Conservation (phyloP, 2,329 filamentous ascomycete genomes). For the Alternaria hordeiaustralica region DNA sequence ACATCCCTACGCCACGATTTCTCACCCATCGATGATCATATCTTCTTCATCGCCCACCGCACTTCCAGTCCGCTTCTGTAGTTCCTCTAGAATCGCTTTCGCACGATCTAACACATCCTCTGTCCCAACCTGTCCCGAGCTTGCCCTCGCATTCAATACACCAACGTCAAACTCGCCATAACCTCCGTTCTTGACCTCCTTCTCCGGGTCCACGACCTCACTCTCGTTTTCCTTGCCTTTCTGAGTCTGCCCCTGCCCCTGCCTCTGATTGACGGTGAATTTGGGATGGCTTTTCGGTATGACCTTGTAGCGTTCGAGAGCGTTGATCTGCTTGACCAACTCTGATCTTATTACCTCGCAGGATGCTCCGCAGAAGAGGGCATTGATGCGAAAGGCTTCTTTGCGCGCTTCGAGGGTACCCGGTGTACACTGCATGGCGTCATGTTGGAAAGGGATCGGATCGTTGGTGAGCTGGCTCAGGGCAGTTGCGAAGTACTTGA, state of each 20-base stretch:
- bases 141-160: constrained; percentile 85
- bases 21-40: constrained; percentile 31
- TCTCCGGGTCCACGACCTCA: constrained; percentile 28
- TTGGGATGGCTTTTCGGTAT: constrained; percentile 38
- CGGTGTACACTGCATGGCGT: constrained; percentile 29
- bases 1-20: neutral
- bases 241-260: neutral
- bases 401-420: constrained; percentile 52
- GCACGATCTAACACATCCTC: constrained; percentile 76
- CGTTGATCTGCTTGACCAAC: constrained; percentile 39
- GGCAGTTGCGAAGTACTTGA: constrained; percentile 80
- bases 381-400: constrained; percentile 49
- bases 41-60: constrained; percentile 15
- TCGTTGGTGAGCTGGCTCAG: constrained; percentile 66
- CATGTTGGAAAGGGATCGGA: constrained; percentile 59
- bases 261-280: constrained; percentile 15
- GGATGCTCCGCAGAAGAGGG: constrained; percentile 76
- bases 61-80: constrained; percentile 27
- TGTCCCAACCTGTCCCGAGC: constrained; percentile 82
- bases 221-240: constrained; percentile 15
- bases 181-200: constrained; percentile 52
- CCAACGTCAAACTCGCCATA: constrained; percentile 75
- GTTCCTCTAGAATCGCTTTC: constrained; percentile 59
- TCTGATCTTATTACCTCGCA: constrained; percentile 60
- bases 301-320: constrained; percentile 40